Percentiles rank a stretch among this genome's conserved stretches.
phyloP scores from a whole-genome alignment of 1,284 basidiomycete genomes.

The Pterulicium gracile region DNA sequence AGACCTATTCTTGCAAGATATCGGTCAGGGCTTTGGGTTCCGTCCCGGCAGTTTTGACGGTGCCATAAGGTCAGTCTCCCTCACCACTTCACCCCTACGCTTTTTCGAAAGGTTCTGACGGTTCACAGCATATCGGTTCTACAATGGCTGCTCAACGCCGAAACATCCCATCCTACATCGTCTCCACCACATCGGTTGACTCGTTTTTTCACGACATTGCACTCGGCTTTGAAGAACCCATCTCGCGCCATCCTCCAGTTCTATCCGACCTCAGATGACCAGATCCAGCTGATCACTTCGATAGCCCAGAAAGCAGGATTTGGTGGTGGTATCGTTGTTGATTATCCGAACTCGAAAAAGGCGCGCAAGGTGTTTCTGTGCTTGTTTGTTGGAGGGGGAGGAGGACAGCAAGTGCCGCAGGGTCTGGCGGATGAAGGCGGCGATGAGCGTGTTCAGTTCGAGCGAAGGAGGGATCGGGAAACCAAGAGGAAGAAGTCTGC shows the following conservation, averaged over 20 bases:
- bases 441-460: slow-evolving; percentile 47
- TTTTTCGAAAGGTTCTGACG: neutral
- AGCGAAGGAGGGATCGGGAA: slow-evolving; percentile 58
- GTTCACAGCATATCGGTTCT: slow-evolving; percentile 90
- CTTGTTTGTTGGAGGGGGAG: slow-evolving; percentile 75
- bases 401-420: slow-evolving; percentile 55
- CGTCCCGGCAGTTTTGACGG: slow-evolving; percentile 96
- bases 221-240: slow-evolving; percentile 85
- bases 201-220: slow-evolving; percentile 94
- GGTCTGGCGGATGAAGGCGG: slow-evolving; percentile 64
- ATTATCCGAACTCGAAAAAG: slow-evolving; percentile 95
- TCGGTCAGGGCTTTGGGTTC: slow-evolving; percentile 91
- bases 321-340: slow-evolving; percentile 93
- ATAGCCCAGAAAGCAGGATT: slow-evolving; percentile 94
- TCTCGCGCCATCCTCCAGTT: slow-evolving; percentile 94
- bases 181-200: slow-evolving; percentile 88
- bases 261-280: slow-evolving; percentile 92
- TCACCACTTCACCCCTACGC: slow-evolving; percentile 1
- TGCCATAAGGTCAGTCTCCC: slow-evolving; percentile 77
- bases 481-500: slow-evolving; percentile 38
- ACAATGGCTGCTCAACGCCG: slow-evolving; percentile 98
- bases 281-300: slow-evolving; percentile 90
- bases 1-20: slow-evolving; percentile 88
- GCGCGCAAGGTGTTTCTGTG: slow-evolving; percentile 89
- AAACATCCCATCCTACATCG: slow-evolving; percentile 81